Conservation (phyloP, 2,329 filamentous ascomycete species). For the Fusarium coicis region DNA sequence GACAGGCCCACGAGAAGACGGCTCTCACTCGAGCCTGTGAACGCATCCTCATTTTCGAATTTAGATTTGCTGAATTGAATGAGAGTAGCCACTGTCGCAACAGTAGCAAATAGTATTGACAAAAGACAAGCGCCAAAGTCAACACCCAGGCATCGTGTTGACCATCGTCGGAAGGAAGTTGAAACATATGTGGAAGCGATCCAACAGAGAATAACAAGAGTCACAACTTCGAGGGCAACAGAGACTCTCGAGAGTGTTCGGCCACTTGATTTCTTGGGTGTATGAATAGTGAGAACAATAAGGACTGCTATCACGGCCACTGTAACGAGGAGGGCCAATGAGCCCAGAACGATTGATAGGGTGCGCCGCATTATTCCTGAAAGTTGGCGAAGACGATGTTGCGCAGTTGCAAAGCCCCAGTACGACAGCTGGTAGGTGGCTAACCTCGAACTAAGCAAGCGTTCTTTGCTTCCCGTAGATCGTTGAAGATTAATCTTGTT, state of each 20-base stretch:
- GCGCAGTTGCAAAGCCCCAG: slow-evolving; percentile 13
- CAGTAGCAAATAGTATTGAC: slow-evolving; percentile 57
- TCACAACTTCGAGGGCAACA: slow-evolving; percentile 44
- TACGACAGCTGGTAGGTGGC: slow-evolving; percentile 21
- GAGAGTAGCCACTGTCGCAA: slow-evolving; percentile 57
- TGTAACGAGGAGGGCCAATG: slow-evolving; percentile 37
- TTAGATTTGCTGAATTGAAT: slow-evolving; percentile 49
- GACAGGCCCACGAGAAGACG: slow-evolving; percentile 58
- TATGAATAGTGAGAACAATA: slow-evolving; percentile 33
- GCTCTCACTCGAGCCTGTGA: slow-evolving; percentile 33
- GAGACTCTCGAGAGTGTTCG: slow-evolving; percentile 42
- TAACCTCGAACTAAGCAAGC: slow-evolving; percentile 28
- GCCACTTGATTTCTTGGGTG: slow-evolving; percentile 36
- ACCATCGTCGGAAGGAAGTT: slow-evolving; percentile 37
- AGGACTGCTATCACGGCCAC: slow-evolving; percentile 35
- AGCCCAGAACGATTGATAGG: slow-evolving; percentile 35
- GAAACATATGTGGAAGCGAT: slow-evolving; percentile 50
- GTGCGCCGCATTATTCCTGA: slow-evolving; percentile 32
- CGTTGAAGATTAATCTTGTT: background rate
- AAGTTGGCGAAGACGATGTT: slow-evolving; percentile 4
- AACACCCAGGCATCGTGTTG: slow-evolving; percentile 38
- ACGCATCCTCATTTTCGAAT: slow-evolving; percentile 19
- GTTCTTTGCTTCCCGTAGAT: slow-evolving; percentile 8
- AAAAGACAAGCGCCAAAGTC: slow-evolving; percentile 49
- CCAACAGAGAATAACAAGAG: slow-evolving; percentile 42